Base-by-base conservation (phyloP, 345 rosid species). In the Clarkia xantiana region DNA sequence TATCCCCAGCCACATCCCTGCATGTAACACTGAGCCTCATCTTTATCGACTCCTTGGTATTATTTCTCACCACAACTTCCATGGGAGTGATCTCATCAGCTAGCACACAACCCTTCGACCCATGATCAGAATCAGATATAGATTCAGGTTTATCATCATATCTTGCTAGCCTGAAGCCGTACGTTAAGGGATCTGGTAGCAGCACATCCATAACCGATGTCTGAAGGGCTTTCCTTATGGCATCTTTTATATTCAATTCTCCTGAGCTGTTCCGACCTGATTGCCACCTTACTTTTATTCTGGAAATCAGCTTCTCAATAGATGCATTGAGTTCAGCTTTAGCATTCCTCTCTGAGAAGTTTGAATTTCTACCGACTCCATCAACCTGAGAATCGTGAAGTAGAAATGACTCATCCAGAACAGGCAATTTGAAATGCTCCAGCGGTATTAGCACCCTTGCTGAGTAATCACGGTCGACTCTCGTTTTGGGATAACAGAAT, bases 241-340 rank as follows among this genome's bases (percentile, higher is more conserved):
- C 86, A 57, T 93, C 94, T 67, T 77, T 87, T 55, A 84, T 84
- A 65, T 84, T 84, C 68, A 93, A 55, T 63, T 87, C 94, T 43
- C 99, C 95, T 0, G 79, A 87, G 82, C 99, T 84, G 74, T 82
- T 87, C 61, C 86, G 75, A 47, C 99, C 97, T 9, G 99, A 87
- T 45, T 79, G 94, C 97, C 99, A 93, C 58, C 85, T 67, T 40
- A 87, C 91, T 65, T 87, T 93, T 71, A 93, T 93, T 64, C 81
- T 78, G 14, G 99, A 87, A 48, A 79, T 78, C 52, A 87, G 79
- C 64, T 78, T 82, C 62, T 80, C 89, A 52, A 93, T 82, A 44
- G 93, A 74, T 57, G 88, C 82, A 59, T 82, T 78, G 42, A 93
- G 70, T 69, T 93, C 99, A 41, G 97, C 90, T 68, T 82, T 82